phyloP scores from a whole-genome alignment of 495 filamentous ascomycete species.

The Podospora pseudoanserina region DNA sequence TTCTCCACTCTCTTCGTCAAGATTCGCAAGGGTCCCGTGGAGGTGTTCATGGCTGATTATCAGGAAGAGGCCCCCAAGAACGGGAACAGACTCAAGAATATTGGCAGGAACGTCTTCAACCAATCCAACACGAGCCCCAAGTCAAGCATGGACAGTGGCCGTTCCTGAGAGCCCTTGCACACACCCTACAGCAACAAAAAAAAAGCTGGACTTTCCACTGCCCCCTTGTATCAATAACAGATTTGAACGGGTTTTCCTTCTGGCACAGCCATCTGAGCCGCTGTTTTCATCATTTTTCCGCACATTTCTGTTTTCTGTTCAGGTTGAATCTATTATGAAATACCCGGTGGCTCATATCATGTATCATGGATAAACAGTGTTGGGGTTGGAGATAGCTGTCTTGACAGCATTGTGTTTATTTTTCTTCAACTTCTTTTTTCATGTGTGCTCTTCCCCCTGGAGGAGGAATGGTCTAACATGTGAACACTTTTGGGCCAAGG shows the following conservation, averaged over 20 bases:
- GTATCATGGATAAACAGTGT: constrained; percentile 17
- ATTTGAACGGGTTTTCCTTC: neutral
- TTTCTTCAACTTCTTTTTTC: neutral
- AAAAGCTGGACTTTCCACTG: neutral
- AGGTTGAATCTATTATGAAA: constrained; percentile 10
- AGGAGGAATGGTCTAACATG: neutral
- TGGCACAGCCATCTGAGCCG: neutral
- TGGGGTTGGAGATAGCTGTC: neutral
- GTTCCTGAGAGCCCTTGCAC: constrained; percentile 8
- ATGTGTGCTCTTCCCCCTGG: neutral
- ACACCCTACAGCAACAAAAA: neutral
- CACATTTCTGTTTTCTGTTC: constrained; percentile 6
- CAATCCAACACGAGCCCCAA: constrained; percentile 42
- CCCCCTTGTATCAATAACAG: constrained; percentile 19
- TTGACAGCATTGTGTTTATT: neutral
- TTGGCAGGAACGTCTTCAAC: constrained; percentile 47
- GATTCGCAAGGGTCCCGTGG: constrained; percentile 63
- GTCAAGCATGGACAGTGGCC: constrained; percentile 43
- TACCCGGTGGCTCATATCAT: constrained; percentile 4
- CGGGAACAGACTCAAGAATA: constrained; percentile 45
- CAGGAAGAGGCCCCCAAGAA: constrained; percentile 38
- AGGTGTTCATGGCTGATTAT: constrained; percentile 49
- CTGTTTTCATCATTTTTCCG: neutral
- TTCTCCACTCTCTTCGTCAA: constrained; percentile 93
- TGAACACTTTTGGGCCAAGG: neutral